phyloP scores from a whole-genome alignment of 805 yeast species.

The Ascoidea asiatica region DNA sequence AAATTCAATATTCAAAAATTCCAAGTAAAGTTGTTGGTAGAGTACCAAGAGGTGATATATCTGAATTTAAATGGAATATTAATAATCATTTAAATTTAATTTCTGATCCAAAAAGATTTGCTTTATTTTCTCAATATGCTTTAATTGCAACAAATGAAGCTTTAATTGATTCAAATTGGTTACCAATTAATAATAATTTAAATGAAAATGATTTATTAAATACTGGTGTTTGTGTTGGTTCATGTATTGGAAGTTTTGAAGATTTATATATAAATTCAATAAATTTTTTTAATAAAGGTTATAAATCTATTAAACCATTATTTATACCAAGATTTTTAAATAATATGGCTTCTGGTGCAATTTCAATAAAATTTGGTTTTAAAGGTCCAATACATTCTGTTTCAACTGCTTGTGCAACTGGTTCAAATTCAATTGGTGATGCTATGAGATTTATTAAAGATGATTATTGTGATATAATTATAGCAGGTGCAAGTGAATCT shows the following conservation, averaged over 20 bases:
- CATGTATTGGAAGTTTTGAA: slow-evolving; percentile 82
- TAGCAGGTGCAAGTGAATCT: slow-evolving; percentile 93
- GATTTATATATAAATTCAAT: slow-evolving; percentile 56
- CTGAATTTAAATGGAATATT: slow-evolving; percentile 38
- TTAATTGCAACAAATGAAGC: slow-evolving; percentile 71
- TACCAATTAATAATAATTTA: slow-evolving; percentile 20
- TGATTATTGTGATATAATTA: slow-evolving; percentile 74
- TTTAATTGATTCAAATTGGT: slow-evolving; percentile 47
- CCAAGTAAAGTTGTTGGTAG: slow-evolving; percentile 69
- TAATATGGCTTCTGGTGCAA: slow-evolving; percentile 91
- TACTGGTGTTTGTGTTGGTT: slow-evolving; percentile 78
- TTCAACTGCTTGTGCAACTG: slow-evolving; percentile 96
- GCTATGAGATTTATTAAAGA: slow-evolving; percentile 69
- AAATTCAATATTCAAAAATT: slow-evolving; percentile 33
- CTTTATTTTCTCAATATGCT: slow-evolving; percentile 68
- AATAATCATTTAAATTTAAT: slow-evolving; percentile 31
- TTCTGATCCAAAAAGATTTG: slow-evolving; percentile 36
- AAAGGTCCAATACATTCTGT: slow-evolving; percentile 82
- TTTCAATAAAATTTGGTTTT: slow-evolving; percentile 65
- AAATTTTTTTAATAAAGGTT: slow-evolving; percentile 34
- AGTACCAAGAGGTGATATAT: slow-evolving; percentile 37
- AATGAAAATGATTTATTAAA: slow-evolving; percentile 17
- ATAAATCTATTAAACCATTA: slow-evolving; percentile 67
- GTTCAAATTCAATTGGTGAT: slow-evolving; percentile 87
- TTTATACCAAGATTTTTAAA: slow-evolving; percentile 73